These are phyloP conservation scores for Centaurea solstitialis DNA, from an alignment of 129 eudicot genomes.

Conservation along the genomic window DNA sequence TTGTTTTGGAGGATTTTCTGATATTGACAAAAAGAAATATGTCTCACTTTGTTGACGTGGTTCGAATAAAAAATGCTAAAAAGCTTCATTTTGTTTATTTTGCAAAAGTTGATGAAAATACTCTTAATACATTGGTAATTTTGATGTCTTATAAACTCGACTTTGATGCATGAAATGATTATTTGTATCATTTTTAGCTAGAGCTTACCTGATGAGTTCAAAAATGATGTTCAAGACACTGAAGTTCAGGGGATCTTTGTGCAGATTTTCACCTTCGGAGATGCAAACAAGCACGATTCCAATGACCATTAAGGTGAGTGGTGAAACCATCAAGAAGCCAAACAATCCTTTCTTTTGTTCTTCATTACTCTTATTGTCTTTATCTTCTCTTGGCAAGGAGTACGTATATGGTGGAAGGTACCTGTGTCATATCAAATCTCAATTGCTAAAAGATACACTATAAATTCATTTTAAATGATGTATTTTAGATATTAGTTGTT, in stretches of 20 bases:
- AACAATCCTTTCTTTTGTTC: not conserved
- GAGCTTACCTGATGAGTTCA: conserved; percentile 42
- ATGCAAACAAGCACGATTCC: conserved; percentile 42
- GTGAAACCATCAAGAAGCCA: conserved; percentile 27
- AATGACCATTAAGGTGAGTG: conserved; percentile 31
- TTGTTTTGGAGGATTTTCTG: too few species aligned
- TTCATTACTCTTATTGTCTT: not conserved
- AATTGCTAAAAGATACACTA: not conserved
- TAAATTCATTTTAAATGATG: too few species aligned
- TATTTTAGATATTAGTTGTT: too few species aligned
- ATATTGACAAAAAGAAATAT: too few species aligned
- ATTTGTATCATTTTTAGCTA: not conserved
- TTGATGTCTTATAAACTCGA: too few species aligned
- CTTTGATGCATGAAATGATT: too few species aligned
- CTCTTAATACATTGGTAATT: too few species aligned
- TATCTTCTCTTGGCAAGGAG: not conserved
- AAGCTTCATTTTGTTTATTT: too few species aligned
- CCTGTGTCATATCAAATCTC: not conserved
- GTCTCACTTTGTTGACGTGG: too few species aligned
- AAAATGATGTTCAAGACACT: conserved; percentile 34
- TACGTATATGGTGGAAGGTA: not conserved
- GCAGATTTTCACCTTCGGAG: conserved; percentile 33
- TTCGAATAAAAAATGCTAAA: too few species aligned
- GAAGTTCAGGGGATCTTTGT: conserved; percentile 54
- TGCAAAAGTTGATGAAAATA: too few species aligned